Percentiles rank a stretch among this genome's conserved stretches.
Evolutionary conservation across 805 yeast genomes (phyloP).

Genomic region (Komagataella phaffii): DNA sequence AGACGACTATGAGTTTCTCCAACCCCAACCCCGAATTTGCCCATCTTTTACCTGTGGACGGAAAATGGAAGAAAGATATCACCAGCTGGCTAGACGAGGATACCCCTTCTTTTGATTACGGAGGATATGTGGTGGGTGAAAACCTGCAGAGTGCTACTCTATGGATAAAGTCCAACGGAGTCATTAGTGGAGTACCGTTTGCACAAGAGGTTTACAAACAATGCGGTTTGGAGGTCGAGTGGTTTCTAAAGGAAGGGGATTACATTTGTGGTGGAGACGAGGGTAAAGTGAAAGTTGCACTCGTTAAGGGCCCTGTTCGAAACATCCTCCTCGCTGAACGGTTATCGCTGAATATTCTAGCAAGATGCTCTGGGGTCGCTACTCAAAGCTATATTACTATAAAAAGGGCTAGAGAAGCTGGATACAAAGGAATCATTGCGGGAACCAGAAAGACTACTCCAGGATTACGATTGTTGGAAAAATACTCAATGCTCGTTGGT

Average conservation of each 20-base stretch:
- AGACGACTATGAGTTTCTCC: constrained; percentile 7
- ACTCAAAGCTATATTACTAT: constrained; percentile 52
- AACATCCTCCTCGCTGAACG: constrained; percentile 75
- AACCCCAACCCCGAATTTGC: constrained; percentile 22
- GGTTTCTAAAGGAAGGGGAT: constrained; percentile 67
- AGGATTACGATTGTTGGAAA: constrained; percentile 77
- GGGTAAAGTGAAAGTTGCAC: constrained; percentile 63
- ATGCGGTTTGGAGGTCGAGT: constrained; percentile 55
- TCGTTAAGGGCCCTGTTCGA: constrained; percentile 68
- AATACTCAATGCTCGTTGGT: constrained; percentile 90
- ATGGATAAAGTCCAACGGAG: constrained; percentile 70
- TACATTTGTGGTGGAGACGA: constrained; percentile 18
- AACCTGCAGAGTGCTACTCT: constrained; percentile 59
- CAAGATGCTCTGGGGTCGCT: constrained; percentile 82
- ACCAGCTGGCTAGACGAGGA: constrained; percentile 74
- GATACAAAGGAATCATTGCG: constrained; percentile 77
- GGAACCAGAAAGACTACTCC: constrained; percentile 98
- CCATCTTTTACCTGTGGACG: constrained; percentile 59
- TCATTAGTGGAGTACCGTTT: constrained; percentile 79
- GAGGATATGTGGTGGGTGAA: constrained; percentile 90
- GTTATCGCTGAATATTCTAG: constrained; percentile 67
- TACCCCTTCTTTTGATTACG: constrained; percentile 87
- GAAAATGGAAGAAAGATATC: constrained; percentile 72
- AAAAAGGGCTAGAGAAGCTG: constrained; percentile 46
- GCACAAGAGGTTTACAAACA: constrained; percentile 75